A percentile compares a stretch with the other conserved stretches of the same genome.
phyloP scores from a whole-genome alignment of 2,329 filamentous ascomycete species.

The Aspergillus awamori region DNA sequence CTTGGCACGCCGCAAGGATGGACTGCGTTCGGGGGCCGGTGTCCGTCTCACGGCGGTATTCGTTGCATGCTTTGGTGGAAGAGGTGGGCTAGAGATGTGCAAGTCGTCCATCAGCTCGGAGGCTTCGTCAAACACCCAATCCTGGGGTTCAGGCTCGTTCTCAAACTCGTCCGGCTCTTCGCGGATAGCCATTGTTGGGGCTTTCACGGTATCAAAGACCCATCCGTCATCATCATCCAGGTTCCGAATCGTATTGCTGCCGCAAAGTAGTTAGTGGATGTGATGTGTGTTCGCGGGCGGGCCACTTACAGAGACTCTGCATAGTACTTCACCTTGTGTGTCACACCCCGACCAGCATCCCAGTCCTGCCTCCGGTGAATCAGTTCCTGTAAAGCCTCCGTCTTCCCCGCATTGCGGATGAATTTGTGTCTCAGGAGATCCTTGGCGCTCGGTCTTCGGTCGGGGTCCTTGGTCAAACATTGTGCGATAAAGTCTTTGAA shows the following conservation, averaged over 20 bases:
- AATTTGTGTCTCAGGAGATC: slow-evolving; percentile 88
- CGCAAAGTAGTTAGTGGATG: slow-evolving; percentile 22
- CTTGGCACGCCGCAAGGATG: slow-evolving; percentile 45
- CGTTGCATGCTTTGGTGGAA: slow-evolving; percentile 55
- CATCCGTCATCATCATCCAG: slow-evolving; percentile 78
- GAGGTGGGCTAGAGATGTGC: slow-evolving; percentile 49
- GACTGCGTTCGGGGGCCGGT: slow-evolving; percentile 51
- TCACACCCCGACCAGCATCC: slow-evolving; percentile 71
- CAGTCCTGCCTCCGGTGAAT: slow-evolving; percentile 79
- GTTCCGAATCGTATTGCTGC: slow-evolving; percentile 62
- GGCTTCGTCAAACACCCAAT: slow-evolving; percentile 40
- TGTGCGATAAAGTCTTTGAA: slow-evolving; percentile 93
- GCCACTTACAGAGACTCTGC: slow-evolving; percentile 78
- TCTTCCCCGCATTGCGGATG: slow-evolving; percentile 81
- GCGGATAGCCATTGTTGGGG: slow-evolving; percentile 62
- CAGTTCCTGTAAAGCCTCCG: slow-evolving; percentile 84
- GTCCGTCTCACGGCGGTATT: slow-evolving; percentile 58
- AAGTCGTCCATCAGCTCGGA: slow-evolving; percentile 45
- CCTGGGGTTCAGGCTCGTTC: slow-evolving; percentile 45
- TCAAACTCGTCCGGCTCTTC: slow-evolving; percentile 55
- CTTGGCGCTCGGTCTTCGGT: slow-evolving; percentile 79
- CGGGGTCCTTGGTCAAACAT: slow-evolving; percentile 90
- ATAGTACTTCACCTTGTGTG: slow-evolving; percentile 79
- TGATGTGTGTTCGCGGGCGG: background rate
- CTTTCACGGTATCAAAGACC: slow-evolving; percentile 93